Evolutionary conservation across 2,329 filamentous ascomycete genomes (phyloP).

Genomic region (Clonostachys rosea): DNA sequence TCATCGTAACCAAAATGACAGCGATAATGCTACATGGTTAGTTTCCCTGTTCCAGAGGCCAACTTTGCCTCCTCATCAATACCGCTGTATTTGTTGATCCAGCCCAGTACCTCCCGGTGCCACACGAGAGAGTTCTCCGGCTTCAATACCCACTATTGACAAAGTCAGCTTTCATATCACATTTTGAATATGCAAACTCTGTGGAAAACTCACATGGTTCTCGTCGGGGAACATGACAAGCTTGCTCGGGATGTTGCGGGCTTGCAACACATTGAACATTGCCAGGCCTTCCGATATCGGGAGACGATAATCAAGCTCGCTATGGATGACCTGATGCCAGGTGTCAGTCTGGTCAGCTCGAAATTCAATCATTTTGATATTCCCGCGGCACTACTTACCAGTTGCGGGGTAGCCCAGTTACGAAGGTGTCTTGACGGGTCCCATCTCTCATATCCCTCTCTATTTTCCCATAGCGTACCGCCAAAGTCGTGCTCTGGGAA

Average conservation of each 20-base stretch:
- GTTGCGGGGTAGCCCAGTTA: conserved; percentile 81
- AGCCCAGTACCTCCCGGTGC: conserved; percentile 81
- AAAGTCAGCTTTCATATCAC: background rate
- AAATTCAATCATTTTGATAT: background rate
- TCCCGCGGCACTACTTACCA: conserved; percentile 44
- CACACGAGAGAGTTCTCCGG: conserved; percentile 88
- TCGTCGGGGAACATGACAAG: conserved; percentile 79
- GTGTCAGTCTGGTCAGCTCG: background rate
- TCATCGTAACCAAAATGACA: too few relatives aligned
- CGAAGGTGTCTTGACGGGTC: conserved; percentile 59
- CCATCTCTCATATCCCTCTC: conserved; percentile 63
- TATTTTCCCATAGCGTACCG: conserved; percentile 56
- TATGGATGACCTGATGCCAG: conserved; percentile 61
- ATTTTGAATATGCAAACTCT: background rate
- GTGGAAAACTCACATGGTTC: conserved; percentile 39
- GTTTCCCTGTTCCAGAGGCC: background rate
- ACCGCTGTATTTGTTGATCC: conserved; percentile 62
- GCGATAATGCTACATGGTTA: background rate
- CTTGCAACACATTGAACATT: conserved; percentile 82
- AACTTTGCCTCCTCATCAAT: conserved; percentile 19
- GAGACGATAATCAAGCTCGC: conserved; percentile 82
- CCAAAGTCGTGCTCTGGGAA: conserved; percentile 66
- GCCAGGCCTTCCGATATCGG: conserved; percentile 80
- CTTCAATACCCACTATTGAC: conserved; percentile 73
- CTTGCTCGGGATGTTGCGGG: conserved; percentile 68